Base-by-base conservation (phyloP, 768 basidiomycete genomes). In the Boletus vinaceobasis region DNA sequence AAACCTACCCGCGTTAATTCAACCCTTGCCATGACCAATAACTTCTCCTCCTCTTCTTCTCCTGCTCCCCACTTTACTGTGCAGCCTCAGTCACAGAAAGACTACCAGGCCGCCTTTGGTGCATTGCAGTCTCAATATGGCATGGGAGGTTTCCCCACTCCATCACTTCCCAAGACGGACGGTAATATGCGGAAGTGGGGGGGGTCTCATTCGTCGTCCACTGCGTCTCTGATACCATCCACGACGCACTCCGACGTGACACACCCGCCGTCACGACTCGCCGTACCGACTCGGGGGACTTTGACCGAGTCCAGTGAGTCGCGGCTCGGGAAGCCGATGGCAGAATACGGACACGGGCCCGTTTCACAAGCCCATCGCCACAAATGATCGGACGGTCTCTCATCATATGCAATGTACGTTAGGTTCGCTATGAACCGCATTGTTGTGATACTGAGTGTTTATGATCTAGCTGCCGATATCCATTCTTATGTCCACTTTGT, bases 61-160 rank as follows among this genome's bases (percentile, higher is more conserved):
- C 39, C 32, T 21, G 4, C 42, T 27, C 7, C 51, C 9, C 15
- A 29, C 7, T 40, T 50, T 47, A 35, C 49, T 11, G 55, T 44
- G 53, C 14, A 44, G 10, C 10, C 44, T 19, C 36, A 48, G 5
- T 54, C 63, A 15, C 54, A 58, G 39, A 66, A 66, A 59, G 63
- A 66, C 50, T 66, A 65, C 40, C 48, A 9, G 17, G 57, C 63
- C 15, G 60, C 65, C 4, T 65, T 63, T 53, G 66, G 52, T 2
- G 32, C 48, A n/a, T 21, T 68, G 23, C 65, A 66, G 32, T 33
- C 32, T 9, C 55, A 49, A 38, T 66, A 68, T 27, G 65, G 66
- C 10, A 11, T 63, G 0, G 66, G 63, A 11, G 51, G 50, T 14
- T 0, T 39, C 6, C 27, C 31, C 14, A 46, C 51, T 2, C 58